phyloP scores from a whole-genome alignment of 1,284 basidiomycete species.

The Lentinus polychrous region DNA sequence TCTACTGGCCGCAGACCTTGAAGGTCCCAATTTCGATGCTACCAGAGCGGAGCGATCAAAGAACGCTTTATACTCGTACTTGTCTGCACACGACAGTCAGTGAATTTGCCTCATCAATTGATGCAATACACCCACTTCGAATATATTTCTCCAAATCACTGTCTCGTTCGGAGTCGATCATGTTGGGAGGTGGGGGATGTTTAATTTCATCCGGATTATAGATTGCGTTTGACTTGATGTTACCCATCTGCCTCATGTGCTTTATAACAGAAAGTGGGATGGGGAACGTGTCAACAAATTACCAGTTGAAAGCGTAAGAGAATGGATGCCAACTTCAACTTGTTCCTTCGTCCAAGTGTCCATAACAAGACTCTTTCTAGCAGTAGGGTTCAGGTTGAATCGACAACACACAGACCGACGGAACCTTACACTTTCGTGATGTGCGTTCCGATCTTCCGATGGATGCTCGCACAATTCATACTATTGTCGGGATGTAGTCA shows the following conservation, averaged over 20 bases:
- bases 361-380: slow-evolving; percentile 76
- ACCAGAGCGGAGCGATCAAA: slow-evolving; percentile 35
- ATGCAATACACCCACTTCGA: slow-evolving; percentile 41
- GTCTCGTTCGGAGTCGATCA: slow-evolving; percentile 73
- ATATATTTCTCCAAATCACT: slow-evolving; percentile 84
- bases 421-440: slow-evolving; percentile 71
- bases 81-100: slow-evolving; percentile 35
- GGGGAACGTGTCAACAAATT: slow-evolving; percentile 10
- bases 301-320: slow-evolving; percentile 7
- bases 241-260: slow-evolving; percentile 73
- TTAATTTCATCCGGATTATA: slow-evolving; percentile 74
- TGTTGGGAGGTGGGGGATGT: slow-evolving; percentile 73
- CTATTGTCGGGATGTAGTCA: slow-evolving; percentile 29
- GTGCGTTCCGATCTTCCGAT: slow-evolving; percentile 85
- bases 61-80: slow-evolving; percentile 70
- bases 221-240: slow-evolving; percentile 64
- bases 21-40: slow-evolving; percentile 41
- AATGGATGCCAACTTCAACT: slow-evolving; percentile 53
- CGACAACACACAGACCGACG: slow-evolving; percentile 1
- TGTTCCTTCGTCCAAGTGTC: slow-evolving; percentile 85
- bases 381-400: slow-evolving; percentile 5
- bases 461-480: slow-evolving; percentile 77
- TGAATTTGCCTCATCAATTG: not conserved
- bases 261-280: slow-evolving; percentile 23
- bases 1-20: slow-evolving; percentile 28